These are phyloP conservation scores for Lentinus tigrinus DNA, from an alignment of 768 basidiomycete species.

Conservation along the genomic window DNA sequence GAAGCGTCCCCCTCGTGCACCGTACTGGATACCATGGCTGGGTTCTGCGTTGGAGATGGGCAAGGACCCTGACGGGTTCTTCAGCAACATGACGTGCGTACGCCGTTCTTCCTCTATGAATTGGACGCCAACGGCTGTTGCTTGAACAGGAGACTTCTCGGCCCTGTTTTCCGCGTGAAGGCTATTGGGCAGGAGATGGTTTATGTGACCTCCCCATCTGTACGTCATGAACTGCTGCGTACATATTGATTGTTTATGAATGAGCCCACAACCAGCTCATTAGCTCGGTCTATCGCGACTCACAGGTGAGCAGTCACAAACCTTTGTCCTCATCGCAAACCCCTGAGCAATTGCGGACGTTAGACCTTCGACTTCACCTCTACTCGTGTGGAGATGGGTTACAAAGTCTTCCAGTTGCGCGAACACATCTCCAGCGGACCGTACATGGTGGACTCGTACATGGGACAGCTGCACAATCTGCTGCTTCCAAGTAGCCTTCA, in stretches of 20 bases:
- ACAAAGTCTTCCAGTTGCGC: conserved; percentile 16
- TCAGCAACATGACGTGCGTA: conserved; percentile 16
- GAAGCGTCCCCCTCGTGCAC: conserved; percentile 15
- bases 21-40: conserved; percentile 22
- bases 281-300: conserved; percentile 17
- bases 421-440: neutral
- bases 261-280: conserved; percentile 11
- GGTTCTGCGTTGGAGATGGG: conserved; percentile 22
- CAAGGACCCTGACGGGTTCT: conserved; percentile 22
- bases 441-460: conserved; percentile 11
- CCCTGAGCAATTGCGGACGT: no score
- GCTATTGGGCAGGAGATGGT: conserved; percentile 19
- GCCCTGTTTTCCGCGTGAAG: conserved; percentile 21
- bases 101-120: neutral
- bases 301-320: conserved; percentile 5
- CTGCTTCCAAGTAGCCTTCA: conserved; percentile 13
- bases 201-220: conserved; percentile 23
- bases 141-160: conserved; percentile 13
- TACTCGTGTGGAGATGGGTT: conserved; percentile 15
- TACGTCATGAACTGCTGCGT: neutral
- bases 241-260: neutral
- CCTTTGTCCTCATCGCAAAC: neutral
- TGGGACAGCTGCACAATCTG: conserved; percentile 13
- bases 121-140: neutral
- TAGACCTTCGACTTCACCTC: conserved; percentile 18